A percentile compares a stretch with the other conserved stretches of the same genome.
Conservation (phyloP, 1,284 basidiomycete genomes). For the Rhodotorula sp. region DNA sequence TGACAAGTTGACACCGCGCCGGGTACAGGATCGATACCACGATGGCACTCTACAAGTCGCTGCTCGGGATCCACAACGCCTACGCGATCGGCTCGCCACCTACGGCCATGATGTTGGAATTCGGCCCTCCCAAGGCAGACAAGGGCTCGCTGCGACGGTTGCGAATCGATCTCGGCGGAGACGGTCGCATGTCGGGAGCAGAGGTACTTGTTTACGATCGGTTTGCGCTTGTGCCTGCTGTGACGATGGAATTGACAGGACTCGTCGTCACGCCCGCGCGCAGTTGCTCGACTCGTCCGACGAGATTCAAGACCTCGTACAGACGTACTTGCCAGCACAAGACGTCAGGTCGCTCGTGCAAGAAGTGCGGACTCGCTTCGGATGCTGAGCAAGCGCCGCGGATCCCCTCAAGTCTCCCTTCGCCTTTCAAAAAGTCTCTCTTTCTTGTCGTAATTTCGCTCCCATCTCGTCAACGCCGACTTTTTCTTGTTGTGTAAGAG, state of each 20-base stretch:
- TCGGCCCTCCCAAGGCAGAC: neutral
- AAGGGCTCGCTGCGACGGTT: conserved; percentile 22
- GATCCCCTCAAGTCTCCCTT: neutral
- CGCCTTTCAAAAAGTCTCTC: neutral
- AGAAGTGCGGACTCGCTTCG: conserved; percentile 26
- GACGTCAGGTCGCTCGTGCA: conserved; percentile 32
- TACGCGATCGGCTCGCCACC: conserved; percentile 28
- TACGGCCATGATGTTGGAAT: conserved; percentile 25
- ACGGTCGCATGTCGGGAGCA: conserved; percentile 24
- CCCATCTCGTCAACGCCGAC: neutral
- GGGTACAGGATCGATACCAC: conserved; percentile 33
- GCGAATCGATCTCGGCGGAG: conserved; percentile 19
- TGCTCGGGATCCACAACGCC: conserved; percentile 31
- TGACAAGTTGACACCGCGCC: neutral
- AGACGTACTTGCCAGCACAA: conserved; percentile 20
- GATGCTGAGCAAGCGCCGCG: neutral
- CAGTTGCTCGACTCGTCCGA: conserved; percentile 36
- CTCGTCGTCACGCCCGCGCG: neutral
- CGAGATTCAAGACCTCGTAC: conserved; percentile 31
- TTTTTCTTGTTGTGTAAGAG: neutral
- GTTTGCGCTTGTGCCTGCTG: no score
- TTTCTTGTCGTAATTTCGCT: neutral
- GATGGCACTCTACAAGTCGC: conserved; percentile 25
- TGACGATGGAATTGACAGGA: neutral
- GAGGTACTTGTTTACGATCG: conserved; percentile 2